Evolutionary conservation across 441 rosid genomes (phyloP).

Genomic region (Jatropha multifida): DNA sequence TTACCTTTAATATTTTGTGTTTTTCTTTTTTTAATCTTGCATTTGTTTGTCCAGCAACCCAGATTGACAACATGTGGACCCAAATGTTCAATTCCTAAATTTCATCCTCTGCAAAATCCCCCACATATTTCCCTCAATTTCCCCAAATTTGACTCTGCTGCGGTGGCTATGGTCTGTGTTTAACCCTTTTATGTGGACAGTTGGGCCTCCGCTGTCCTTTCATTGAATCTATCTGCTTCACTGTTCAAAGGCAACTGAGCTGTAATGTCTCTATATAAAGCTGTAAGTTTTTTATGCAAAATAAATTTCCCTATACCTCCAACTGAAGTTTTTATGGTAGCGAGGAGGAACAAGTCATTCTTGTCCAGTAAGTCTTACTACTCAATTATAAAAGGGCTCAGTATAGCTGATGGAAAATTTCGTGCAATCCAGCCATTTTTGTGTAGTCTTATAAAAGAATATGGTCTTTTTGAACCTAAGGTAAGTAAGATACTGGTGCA

Average conservation of each 20-base stretch:
- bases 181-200: too few species aligned
- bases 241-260: not conserved
- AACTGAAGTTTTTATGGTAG: slow-evolving; percentile 44
- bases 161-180: too few species aligned
- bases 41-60: too few species aligned
- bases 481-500: slow-evolving; percentile 40
- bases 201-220: too few species aligned
- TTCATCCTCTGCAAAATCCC: too few species aligned
- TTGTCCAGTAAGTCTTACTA: slow-evolving; percentile 46
- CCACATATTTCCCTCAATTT: too few species aligned
- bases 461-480: slow-evolving; percentile 44
- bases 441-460: slow-evolving; percentile 42
- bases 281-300: slow-evolving; percentile 57
- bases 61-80: too few species aligned
- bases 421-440: slow-evolving; percentile 39
- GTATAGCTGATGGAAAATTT: slow-evolving; percentile 25
- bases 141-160: too few species aligned
- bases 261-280: slow-evolving; percentile 21
- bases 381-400: slow-evolving; percentile 38
- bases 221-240: too few species aligned
- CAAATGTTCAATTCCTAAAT: too few species aligned
- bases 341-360: slow-evolving; percentile 42
- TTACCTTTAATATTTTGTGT: too few species aligned
- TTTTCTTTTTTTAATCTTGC: too few species aligned
- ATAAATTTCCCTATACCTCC: slow-evolving; percentile 44